These are phyloP conservation scores for Lactifluus echinatus DNA, from an alignment of 768 basidiomycete genomes.

Conservation along the genomic window DNA sequence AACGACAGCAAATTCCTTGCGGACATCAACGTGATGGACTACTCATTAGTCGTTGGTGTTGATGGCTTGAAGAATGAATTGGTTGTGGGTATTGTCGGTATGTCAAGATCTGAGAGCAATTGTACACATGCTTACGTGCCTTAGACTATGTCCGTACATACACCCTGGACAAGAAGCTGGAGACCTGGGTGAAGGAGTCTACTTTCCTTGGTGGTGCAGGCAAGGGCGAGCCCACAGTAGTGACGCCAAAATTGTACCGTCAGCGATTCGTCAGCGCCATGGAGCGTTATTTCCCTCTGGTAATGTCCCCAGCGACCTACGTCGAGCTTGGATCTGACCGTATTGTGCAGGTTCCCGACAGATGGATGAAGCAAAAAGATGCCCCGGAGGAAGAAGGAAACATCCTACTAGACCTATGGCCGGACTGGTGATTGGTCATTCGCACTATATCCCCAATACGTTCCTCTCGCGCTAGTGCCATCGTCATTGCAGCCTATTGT, in stretches of 20 bases:
- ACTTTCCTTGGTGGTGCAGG: constrained; percentile 77
- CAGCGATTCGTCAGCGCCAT: constrained; percentile 80
- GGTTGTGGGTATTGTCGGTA: constrained; percentile 95
- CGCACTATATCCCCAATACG: neutral
- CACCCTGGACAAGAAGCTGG: constrained; percentile 97
- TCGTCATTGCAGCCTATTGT: neutral
- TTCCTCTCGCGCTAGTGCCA: neutral
- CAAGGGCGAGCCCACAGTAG: constrained; percentile 90
- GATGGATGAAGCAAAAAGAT: constrained; percentile 86
- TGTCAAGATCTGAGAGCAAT: constrained; percentile 27
- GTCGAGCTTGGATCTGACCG: constrained; percentile 5
- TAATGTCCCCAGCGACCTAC: constrained; percentile 29
- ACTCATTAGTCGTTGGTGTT: constrained; percentile 93
- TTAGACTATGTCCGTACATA: constrained; percentile 91
- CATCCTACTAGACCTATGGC: constrained; percentile 32
- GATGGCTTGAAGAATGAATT: constrained; percentile 82
- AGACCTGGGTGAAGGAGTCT: constrained; percentile 97
- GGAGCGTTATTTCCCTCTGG: constrained; percentile 85
- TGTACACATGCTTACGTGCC: neutral
- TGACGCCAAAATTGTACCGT: constrained; percentile 91
- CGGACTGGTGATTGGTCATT: constrained; percentile 29
- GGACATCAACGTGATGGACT: constrained; percentile 96
- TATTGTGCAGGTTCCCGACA: constrained; percentile 60
- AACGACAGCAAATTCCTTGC: constrained; percentile 95
- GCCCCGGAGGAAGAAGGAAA: constrained; percentile 64